These are phyloP conservation scores for Neonectria hederae DNA, from an alignment of 2,329 filamentous ascomycete genomes.

Conservation along the genomic window DNA sequence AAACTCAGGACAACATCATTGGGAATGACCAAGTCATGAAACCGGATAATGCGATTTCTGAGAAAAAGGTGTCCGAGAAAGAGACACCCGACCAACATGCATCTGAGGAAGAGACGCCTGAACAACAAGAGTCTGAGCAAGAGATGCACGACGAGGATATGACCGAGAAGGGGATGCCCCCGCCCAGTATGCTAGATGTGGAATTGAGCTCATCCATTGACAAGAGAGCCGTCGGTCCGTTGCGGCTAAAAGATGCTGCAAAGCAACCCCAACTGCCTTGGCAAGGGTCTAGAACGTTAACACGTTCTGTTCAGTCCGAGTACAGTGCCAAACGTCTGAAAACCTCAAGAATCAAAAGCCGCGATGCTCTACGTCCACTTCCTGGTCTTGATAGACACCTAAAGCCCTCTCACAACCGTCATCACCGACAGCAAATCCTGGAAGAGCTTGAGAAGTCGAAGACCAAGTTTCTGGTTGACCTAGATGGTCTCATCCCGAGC, in stretches of 20 bases:
- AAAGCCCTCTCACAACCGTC: conserved; percentile 19
- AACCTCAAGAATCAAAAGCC: conserved; percentile 20
- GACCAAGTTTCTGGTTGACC: conserved; percentile 41
- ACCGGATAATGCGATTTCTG: background rate
- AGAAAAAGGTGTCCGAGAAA: background rate
- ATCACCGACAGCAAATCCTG: conserved; percentile 40
- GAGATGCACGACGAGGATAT: background rate
- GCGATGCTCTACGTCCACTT: conserved; percentile 37
- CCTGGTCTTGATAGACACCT: conserved; percentile 39
- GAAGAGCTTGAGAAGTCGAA: conserved; percentile 42
- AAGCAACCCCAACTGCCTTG: conserved; percentile 19
- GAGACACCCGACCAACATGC: background rate
- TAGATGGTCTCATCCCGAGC: conserved; percentile 7
- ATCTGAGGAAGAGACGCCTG: background rate
- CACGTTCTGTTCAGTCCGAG: background rate
- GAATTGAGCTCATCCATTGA: background rate
- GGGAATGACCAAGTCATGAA: background rate
- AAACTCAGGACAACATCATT: background rate
- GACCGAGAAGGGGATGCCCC: background rate
- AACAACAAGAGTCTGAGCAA: background rate
- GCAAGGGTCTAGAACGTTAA: conserved; percentile 28
- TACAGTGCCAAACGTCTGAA: conserved; percentile 27
- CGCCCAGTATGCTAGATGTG: background rate
- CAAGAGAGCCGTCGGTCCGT: background rate
- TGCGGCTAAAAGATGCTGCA: background rate